Conservation (phyloP, 306 rosid genomes). For the Quercus variabilis region DNA sequence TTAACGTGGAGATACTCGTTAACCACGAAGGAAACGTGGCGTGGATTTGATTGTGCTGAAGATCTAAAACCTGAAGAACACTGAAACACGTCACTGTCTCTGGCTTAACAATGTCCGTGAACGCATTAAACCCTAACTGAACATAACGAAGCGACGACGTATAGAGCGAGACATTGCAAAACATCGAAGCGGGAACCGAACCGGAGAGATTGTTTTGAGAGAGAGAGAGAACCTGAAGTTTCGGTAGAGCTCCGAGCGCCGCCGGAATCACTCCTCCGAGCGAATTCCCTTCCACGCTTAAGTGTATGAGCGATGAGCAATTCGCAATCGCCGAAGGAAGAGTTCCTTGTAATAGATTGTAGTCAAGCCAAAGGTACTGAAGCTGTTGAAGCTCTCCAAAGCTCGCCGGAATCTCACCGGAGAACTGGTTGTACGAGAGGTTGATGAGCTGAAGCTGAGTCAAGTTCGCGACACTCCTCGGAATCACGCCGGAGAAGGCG, state of each 20-base stretch:
- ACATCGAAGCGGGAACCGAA: conserved; percentile 65
- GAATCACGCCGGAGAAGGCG: conserved; percentile 73
- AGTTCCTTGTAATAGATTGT: conserved; percentile 68
- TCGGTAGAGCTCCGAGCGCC: conserved; percentile 72
- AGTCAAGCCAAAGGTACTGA: conserved; percentile 84
- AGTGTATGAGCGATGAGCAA: conserved; percentile 75
- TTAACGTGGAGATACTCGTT: conserved; percentile 47
- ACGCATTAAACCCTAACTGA: conserved; percentile 75
- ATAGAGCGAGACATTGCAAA: conserved; percentile 60
- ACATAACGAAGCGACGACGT: conserved; percentile 76
- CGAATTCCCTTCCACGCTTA: conserved; percentile 73
- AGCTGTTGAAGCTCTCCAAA: conserved; percentile 72
- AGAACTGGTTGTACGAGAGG: conserved; percentile 67
- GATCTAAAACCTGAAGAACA: conserved; percentile 63
- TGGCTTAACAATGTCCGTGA: conserved; percentile 61
- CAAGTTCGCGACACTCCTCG: conserved; percentile 42
- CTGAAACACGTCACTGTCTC: conserved; percentile 53
- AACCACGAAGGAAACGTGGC: conserved; percentile 78
- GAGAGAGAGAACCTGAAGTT: conserved; percentile 73
- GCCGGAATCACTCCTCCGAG: conserved; percentile 81
- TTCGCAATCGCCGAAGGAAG: conserved; percentile 86
- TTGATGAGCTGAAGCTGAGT: conserved; percentile 68
- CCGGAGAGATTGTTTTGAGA: conserved; percentile 76
- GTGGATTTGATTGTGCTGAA: conserved; percentile 55
- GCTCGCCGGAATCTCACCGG: conserved; percentile 77